Percentiles rank a stretch among this genome's conserved stretches.
phyloP scores from a whole-genome alignment of 352 stramenopile genomes.

The Pythium brassicae region DNA sequence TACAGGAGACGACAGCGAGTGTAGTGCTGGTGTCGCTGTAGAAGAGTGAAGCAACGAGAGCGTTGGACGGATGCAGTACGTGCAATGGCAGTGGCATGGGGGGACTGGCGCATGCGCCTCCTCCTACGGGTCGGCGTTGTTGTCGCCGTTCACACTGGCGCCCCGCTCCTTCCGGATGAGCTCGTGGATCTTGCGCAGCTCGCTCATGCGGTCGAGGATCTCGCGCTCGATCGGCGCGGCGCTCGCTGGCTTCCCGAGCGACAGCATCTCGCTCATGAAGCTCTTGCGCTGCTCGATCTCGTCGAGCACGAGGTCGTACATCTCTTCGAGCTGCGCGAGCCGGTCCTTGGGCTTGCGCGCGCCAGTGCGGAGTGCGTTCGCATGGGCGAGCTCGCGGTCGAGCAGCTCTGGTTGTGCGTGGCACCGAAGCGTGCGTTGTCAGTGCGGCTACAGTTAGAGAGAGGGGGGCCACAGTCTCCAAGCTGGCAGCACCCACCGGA shows the following conservation, averaged over 20 bases:
- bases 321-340: conserved; percentile 50
- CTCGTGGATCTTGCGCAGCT: conserved; percentile 57
- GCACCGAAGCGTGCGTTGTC: neutral
- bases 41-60: neutral
- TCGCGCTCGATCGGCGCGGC: conserved; percentile 50
- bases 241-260: conserved; percentile 38
- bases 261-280: conserved; percentile 65
- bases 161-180: conserved; percentile 49
- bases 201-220: conserved; percentile 53
- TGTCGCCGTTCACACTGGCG: conserved; percentile 7
- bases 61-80: no score
- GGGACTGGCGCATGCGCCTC: no score
- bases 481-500: conserved; percentile 24
- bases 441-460: neutral
- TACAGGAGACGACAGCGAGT: no score
- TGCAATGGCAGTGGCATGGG: neutral
- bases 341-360: conserved; percentile 27
- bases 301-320: conserved; percentile 53
- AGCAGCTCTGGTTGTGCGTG: conserved; percentile 40
- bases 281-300: conserved; percentile 64
- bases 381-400: conserved; percentile 52
- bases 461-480: no score
- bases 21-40: no score
- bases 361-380: conserved; percentile 34
- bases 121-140: conserved; percentile 1